Base-by-base conservation (phyloP, 768 basidiomycete species). In the Russula foetens region DNA sequence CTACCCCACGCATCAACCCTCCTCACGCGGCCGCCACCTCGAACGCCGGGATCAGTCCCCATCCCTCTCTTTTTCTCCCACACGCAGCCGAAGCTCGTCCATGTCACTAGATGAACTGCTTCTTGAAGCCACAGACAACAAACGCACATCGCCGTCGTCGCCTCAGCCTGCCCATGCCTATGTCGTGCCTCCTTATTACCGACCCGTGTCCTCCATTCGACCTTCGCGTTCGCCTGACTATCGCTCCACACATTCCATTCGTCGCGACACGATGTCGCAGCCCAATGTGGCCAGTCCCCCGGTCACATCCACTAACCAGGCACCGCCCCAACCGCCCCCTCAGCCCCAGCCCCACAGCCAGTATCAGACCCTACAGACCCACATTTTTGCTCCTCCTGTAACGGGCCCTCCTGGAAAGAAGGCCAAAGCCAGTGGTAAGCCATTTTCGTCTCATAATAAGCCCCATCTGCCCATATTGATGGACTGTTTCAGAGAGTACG, bases 381-480 rank as follows among this genome's bases (percentile, higher is more conserved):
- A 88, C 68, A 81, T 86, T 14, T 89, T 89, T 67, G 84, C 86
- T 7, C 84, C 86, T 3, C 82, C 84, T 4, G 84, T 87, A 7
- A 88, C 83, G 0, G 87, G 87, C 57, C 85, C 87, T 3, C 85
- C 86, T 2, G 78, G 77, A 19, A 88, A 88, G 74, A 86, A 86
- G 74, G 71, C 71, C 38, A 85, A 87, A 70, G 79, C 74, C 33
- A 66, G 31, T 63, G 67, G 56, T 56, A 53, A 46, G 56, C 3
- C 48, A 8, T 1, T n/a, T 24, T 46, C 45, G 15, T 63, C 6
- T 65, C 57, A 26, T 26, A 44, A 5, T 45, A 39, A 14, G 23
- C 11, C 15, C n/a, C 44, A 5, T 45, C 39, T 14, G 23, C 11
- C 15, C n/a, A 21, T 17, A 24, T n/a, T 58, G 24, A 61, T 52